Conservation (phyloP, 305 asterid species). For the Nicotiana rustica region DNA sequence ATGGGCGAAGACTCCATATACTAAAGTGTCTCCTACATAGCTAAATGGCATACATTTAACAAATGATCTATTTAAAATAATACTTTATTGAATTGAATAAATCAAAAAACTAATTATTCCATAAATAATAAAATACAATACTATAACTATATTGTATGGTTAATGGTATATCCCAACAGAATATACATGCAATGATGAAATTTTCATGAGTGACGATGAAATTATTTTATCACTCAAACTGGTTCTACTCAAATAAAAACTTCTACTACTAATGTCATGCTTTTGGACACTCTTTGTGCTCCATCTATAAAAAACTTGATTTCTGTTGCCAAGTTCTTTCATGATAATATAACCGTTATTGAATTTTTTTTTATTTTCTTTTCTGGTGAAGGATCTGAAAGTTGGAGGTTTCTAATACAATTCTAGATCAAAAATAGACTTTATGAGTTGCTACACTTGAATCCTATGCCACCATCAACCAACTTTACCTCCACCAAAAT, state of each 20-base stretch:
- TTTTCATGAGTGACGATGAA: neutral
- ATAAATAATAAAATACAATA: too few relatives aligned
- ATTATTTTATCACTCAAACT: neutral
- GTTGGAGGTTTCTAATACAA: neutral
- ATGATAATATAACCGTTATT: neutral
- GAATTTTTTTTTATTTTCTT: neutral
- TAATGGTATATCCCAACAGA: too few relatives aligned
- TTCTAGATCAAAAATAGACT: too few relatives aligned
- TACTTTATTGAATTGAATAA: too few relatives aligned
- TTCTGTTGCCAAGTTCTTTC: neutral
- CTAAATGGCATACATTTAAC: too few relatives aligned
- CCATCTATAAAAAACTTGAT: neutral
- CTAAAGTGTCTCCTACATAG: too few relatives aligned
- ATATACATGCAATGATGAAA: neutral
- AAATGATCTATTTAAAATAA: too few relatives aligned
- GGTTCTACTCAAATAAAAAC: neutral
- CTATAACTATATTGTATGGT: too few relatives aligned
- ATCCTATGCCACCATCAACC: neutral
- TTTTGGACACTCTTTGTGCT: neutral
- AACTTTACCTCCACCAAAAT: neutral
- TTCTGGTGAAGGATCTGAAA: neutral
- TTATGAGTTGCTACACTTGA: neutral
- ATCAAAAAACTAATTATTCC: too few relatives aligned
- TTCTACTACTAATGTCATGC: neutral
- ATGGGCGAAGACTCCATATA: too few relatives aligned